Conservation (phyloP, 345 rosid genomes). For the Toxicodendron radicans region DNA sequence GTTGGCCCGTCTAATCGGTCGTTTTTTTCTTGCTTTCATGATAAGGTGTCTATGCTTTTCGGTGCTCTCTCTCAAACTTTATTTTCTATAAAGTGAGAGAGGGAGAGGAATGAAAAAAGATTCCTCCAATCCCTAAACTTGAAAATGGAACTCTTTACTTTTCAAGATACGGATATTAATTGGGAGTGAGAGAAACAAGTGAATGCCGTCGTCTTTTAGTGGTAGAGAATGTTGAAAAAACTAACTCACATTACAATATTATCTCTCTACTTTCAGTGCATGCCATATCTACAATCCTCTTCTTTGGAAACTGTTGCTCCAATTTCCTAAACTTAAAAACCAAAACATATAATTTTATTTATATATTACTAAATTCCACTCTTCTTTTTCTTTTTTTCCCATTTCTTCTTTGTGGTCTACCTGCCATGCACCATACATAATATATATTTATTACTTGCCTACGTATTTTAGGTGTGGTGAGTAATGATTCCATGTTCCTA, state of each 20-base stretch:
- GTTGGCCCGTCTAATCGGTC: constrained; percentile 66
- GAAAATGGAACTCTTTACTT: constrained; percentile 57
- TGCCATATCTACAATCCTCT: constrained; percentile 33
- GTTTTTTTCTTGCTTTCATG: constrained; percentile 76
- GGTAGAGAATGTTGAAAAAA: constrained; percentile 39
- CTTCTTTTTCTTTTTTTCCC: not conserved
- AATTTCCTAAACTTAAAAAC: constrained; percentile 28
- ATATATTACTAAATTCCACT: constrained; percentile 19
- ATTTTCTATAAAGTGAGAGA: constrained; percentile 23
- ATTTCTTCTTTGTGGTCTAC: constrained; percentile 6
- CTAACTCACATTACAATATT: constrained; percentile 11
- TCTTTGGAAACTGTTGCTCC: constrained; percentile 48
- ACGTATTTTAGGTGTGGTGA: constrained; percentile 22
- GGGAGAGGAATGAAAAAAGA: constrained; percentile 40
- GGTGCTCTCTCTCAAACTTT: constrained; percentile 71
- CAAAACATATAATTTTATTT: no score
- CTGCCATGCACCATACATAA: constrained; percentile 13
- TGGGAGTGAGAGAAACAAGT: constrained; percentile 12
- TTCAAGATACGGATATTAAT: constrained; percentile 45
- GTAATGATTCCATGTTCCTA: constrained; percentile 35
- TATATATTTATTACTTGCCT: not conserved
- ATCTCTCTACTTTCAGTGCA: constrained; percentile 22
- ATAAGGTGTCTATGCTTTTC: constrained; percentile 88
- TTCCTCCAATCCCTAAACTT: constrained; percentile 77
- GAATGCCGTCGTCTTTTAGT: constrained; percentile 44